Evolutionary conservation across 108 stramenopile genomes (phyloP), one percentile per base, ranked within the genome.

Genomic region (Ochromonas danica): DNA sequence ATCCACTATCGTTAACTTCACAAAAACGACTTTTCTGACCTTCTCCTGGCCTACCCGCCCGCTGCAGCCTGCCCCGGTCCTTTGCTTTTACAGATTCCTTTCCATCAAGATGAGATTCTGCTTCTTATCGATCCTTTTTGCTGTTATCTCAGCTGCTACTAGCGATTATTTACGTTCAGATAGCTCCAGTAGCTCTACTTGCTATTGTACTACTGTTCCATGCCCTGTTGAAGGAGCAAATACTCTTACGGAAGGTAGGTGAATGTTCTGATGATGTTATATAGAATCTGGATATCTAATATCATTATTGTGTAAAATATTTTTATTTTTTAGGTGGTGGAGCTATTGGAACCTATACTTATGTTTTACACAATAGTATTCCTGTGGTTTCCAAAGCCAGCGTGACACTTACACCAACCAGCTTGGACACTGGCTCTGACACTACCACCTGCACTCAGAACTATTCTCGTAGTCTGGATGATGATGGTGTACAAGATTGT

Each of bases 401-500:
- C 41, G 40, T 60, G 28, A 75, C 45, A 6, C 6, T 75, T 25
- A 75, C 72, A 6, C 3, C 6, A 27, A 42, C n/a, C n/a, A 33
- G 38, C 25, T 41, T 75, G 10, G 72, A 75, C 41, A 75, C 6
- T 6, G 72, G 72, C 3, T 35, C 31, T 10, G 72, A 75, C 10
- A 75, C 72, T 10, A 75, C 72, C 40, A 41, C 40, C 38, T 75
- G 72, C 40, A 75, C 72, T 36, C 72, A 75, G 25, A 10, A 27
- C 6, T 75, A 75, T 41, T 75, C 72, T 60, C 72, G 72, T 27
- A 42, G 14, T n/a, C 31, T 75, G 17, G 72, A 75, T 75, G 72
- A 75, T 41, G 72, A 75, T 75, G 72, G 72, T 30, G 72, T 75
- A 41, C 45, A 75, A 60, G 35, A 75, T 41, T 75, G 72, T 75